A percentile compares a stretch with the other conserved stretches of the same genome.
phyloP scores from a whole-genome alignment of 495 filamentous ascomycete species.

The Elaphomyces granulatus region DNA sequence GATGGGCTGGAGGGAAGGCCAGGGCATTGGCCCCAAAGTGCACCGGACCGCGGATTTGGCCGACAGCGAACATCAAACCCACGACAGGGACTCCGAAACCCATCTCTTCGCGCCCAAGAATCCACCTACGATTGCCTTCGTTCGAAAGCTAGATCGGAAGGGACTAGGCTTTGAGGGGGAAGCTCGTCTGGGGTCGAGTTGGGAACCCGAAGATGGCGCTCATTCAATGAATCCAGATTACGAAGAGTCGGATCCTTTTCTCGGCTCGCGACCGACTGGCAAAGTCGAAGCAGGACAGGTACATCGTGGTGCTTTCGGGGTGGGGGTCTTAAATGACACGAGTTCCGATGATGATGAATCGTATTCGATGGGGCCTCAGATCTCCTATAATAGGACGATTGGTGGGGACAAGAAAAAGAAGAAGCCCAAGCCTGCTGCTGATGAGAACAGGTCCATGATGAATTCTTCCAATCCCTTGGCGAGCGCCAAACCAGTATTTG shows the following conservation, averaged over 20 bases:
- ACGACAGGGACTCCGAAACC: conserved; percentile 22
- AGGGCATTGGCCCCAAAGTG: conserved; percentile 85
- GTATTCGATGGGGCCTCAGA: conserved; percentile 80
- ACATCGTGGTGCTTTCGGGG: conserved; percentile 58
- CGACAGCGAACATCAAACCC: conserved; percentile 27
- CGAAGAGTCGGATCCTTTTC: conserved; percentile 29
- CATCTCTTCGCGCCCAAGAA: conserved; percentile 88
- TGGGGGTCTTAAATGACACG: conserved; percentile 84
- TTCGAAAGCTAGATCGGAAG: conserved; percentile 62
- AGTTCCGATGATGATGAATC: conserved; percentile 97
- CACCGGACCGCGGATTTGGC: conserved; percentile 59
- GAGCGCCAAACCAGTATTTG: conserved; percentile 56
- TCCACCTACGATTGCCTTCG: conserved; percentile 57
- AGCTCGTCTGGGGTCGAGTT: conserved; percentile 28
- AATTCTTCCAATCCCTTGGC: conserved; percentile 48
- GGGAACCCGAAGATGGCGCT: not conserved
- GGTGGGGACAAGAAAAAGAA: conserved; percentile 80
- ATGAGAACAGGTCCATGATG: conserved; percentile 20
- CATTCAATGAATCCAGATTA: conserved; percentile 6
- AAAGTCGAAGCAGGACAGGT: conserved; percentile 25
- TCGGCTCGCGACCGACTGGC: conserved; percentile 21
- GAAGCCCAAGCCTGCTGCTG: conserved; percentile 36
- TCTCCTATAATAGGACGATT: conserved; percentile 76
- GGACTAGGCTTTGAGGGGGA: conserved; percentile 73
- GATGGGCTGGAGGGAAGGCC: conserved; percentile 95